Percentiles rank a stretch among this genome's conserved stretches.
These are phyloP conservation scores for Herpotrichia juniperi DNA, from an alignment of 2,329 filamentous ascomycete species.

Conservation along the genomic window DNA sequence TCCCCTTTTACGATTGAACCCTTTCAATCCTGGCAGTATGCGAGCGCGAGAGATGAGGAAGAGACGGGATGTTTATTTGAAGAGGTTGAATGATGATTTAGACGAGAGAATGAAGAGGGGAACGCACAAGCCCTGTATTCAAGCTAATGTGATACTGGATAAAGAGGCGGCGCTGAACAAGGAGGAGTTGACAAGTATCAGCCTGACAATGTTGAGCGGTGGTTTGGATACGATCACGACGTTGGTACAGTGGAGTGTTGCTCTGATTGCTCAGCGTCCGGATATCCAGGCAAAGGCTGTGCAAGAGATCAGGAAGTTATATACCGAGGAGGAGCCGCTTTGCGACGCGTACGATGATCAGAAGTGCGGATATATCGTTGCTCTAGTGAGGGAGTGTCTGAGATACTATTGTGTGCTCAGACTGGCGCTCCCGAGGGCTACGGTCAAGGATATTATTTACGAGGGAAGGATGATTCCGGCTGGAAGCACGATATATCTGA, in stretches of 20 bases:
- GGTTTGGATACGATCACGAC: conserved; percentile 72
- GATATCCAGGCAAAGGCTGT: conserved; percentile 68
- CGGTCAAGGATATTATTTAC: conserved; percentile 65
- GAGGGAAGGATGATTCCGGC: conserved; percentile 64
- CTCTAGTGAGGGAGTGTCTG: conserved; percentile 67
- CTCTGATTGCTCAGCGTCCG: conserved; percentile 62
- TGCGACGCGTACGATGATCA: conserved; percentile 68
- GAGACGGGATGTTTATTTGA: conserved; percentile 66
- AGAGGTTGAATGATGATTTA: conserved; percentile 62
- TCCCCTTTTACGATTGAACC: conserved; percentile 64
- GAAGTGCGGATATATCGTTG: conserved; percentile 67
- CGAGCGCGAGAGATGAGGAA: conserved; percentile 66
- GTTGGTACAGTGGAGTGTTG: conserved; percentile 69
- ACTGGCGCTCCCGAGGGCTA: conserved; percentile 66
- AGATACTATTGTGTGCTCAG: conserved; percentile 68
- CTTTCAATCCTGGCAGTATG: conserved; percentile 63
- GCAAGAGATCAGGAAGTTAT: conserved; percentile 62
- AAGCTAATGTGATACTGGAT: conserved; percentile 69
- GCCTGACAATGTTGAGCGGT: conserved; percentile 71
- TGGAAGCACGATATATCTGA: conserved; percentile 69
- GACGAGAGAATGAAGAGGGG: conserved; percentile 67
- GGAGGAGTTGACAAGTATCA: conserved; percentile 69
- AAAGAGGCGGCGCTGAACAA: conserved; percentile 67
- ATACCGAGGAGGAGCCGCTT: conserved; percentile 59
- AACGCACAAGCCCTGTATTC: conserved; percentile 68